A percentile compares a stretch with the other conserved stretches of the same genome.
phyloP scores from a whole-genome alignment of 208 protist species.

The Naegleria gruberi region DNA sequence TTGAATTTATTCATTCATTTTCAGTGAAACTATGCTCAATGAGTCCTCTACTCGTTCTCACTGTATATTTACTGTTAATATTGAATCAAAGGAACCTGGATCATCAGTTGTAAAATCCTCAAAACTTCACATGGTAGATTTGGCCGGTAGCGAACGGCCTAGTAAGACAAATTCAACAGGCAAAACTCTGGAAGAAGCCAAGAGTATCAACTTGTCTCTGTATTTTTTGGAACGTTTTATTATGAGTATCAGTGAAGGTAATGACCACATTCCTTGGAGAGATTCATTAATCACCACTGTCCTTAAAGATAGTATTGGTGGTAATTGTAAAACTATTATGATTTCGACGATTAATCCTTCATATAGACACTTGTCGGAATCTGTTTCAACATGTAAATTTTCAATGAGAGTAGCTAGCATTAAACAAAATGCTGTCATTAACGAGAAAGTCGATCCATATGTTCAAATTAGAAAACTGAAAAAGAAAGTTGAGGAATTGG shows the following conservation, averaged over 20 bases:
- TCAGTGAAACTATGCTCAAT: neutral
- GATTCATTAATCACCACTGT: constrained; percentile 78
- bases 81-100: neutral
- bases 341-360: constrained; percentile 71
- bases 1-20: no score
- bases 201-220: constrained; percentile 43
- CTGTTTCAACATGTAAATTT: constrained; percentile 59
- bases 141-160: constrained; percentile 44
- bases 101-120: neutral
- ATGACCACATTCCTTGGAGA: constrained; percentile 74
- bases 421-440: constrained; percentile 47
- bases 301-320: constrained; percentile 77
- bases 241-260: constrained; percentile 23
- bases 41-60: constrained; percentile 23
- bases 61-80: neutral
- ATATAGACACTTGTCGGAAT: constrained; percentile 63
- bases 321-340: constrained; percentile 80
- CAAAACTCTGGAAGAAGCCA: constrained; percentile 33
- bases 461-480: constrained; percentile 75
- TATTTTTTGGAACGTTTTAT: constrained; percentile 41
- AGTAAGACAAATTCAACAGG: constrained; percentile 39
- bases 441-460: constrained; percentile 72
- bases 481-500: constrained; percentile 65
- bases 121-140: constrained; percentile 36
- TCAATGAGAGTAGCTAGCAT: constrained; percentile 53